Conservation (phyloP, 495 filamentous ascomycete species). For the Aspergillus baeticus region DNA sequence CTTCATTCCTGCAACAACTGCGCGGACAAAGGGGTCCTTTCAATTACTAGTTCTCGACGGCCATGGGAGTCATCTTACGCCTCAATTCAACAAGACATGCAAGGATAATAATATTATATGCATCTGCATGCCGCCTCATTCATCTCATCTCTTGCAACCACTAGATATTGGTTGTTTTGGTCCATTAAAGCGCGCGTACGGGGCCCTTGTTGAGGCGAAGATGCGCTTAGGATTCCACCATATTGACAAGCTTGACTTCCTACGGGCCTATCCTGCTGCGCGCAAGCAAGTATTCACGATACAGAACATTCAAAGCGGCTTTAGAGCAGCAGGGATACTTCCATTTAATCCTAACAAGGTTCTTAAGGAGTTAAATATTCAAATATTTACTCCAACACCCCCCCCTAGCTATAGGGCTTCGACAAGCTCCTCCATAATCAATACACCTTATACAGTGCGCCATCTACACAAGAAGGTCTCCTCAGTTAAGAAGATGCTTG, state of each 20-base stretch:
- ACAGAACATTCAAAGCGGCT: background rate
- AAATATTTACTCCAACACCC: too few relatives aligned
- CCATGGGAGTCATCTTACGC: background rate
- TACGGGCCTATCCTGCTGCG: background rate
- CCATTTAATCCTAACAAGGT: too few relatives aligned
- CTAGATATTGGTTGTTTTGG: constrained; percentile 12
- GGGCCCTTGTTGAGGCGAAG: background rate
- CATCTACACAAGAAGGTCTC: too few relatives aligned
- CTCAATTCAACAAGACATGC: background rate
- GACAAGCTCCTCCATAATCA: too few relatives aligned
- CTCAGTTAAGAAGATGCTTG: too few relatives aligned
- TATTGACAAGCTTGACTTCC: constrained; percentile 7
- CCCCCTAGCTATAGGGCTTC: too few relatives aligned
- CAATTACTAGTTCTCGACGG: background rate
- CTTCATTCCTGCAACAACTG: background rate
- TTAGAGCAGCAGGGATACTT: too few relatives aligned
- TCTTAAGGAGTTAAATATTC: too few relatives aligned
- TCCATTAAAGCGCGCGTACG: constrained; percentile 18
- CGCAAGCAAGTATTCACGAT: constrained; percentile 3
- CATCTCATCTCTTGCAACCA: too few relatives aligned
- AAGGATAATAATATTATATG: background rate
- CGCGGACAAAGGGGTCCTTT: background rate
- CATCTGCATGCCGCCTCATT: constrained; percentile 11
- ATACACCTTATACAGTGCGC: too few relatives aligned
- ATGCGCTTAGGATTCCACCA: background rate